Base-by-base conservation (phyloP, 148 eudicot species). In the Silene uniflora region DNA sequence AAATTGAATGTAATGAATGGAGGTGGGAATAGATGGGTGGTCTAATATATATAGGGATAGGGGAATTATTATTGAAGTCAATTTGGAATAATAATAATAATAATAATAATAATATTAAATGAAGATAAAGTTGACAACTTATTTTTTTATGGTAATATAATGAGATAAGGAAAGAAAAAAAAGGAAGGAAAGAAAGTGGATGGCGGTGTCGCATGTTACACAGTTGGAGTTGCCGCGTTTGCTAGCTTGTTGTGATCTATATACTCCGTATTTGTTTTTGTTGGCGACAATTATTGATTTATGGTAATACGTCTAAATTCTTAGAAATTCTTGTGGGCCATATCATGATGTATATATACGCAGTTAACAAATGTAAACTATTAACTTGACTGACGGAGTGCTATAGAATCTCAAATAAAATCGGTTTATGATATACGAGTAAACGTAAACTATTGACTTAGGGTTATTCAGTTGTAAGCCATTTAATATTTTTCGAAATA, bases 181-280 rank as follows among this genome's bases (percentile, higher is more conserved):
- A 12, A 17, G 16, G 19, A 8, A 63, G n/a, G 72, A 16, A 17
- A 63, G 46, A 46, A 23, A 29, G 54, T 49, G 54, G 54, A 13
- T 44, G 13, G 3, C 35, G 35, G 35, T 32, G 35, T 32, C 4
- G 35, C 18, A 23, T 55, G 9, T 29, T 42, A 56, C 60, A 11
- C 23, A 10, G 32, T 47, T 8, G 58, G 72, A 47, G 44, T 66
- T 80, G 2, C 76, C 83, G 83, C 83, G 79, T 80, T 76, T 69
- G 75, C 19, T 63, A 75, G 82, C 16, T 63, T 63, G 78, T 75
- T 80, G 82, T 75, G 60, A 80, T 75, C 75, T 47, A 64, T 75
- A 32, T 32, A 46, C n/a, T n/a, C n/a, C n/a, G n/a, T 46, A 52
- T 8, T 17, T 68, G 16, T 32, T 3, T 22, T 39, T 39, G n/a